Conservation (phyloP, 2,329 filamentous ascomycete genomes). For the Pyrenophora tritici-repentis region DNA sequence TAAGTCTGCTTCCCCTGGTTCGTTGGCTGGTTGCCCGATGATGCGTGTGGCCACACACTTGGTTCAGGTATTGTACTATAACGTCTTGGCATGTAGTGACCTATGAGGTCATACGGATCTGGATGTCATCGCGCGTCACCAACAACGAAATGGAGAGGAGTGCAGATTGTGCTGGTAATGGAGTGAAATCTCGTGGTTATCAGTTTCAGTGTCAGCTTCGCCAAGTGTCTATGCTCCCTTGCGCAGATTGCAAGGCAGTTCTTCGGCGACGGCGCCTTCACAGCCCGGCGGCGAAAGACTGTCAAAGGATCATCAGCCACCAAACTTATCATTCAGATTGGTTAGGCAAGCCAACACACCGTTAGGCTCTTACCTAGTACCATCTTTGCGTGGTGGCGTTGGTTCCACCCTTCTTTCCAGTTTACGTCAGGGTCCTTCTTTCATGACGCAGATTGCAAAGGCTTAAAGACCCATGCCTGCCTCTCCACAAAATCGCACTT, state of each 20-base stretch:
- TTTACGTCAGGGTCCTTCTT: background rate
- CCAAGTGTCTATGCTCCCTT: background rate
- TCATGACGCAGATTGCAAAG: no score
- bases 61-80: constrained; percentile 3
- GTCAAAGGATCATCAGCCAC: background rate
- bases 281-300: background rate
- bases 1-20: constrained; percentile 1
- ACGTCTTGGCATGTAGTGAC: constrained; percentile 8
- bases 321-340: constrained; percentile 3
- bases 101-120: constrained; percentile 16
- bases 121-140: constrained; percentile 11
- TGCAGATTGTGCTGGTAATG: background rate
- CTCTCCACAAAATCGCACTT: background rate
- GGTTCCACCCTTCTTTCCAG: no score
- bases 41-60: constrained; percentile 13
- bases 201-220: background rate
- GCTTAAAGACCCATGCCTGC: constrained; percentile 16
- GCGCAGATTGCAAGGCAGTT: constrained; percentile 3
- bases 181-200: background rate
- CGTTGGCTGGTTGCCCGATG: constrained; percentile 6
- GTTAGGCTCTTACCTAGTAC: constrained; percentile 1
- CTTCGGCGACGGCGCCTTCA: constrained; percentile 11
- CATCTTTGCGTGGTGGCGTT: no score
- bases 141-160: background rate
- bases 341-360: background rate